Base-by-base conservation (phyloP, 495 filamentous ascomycete species). In the Thermochaetoides thermophila region DNA sequence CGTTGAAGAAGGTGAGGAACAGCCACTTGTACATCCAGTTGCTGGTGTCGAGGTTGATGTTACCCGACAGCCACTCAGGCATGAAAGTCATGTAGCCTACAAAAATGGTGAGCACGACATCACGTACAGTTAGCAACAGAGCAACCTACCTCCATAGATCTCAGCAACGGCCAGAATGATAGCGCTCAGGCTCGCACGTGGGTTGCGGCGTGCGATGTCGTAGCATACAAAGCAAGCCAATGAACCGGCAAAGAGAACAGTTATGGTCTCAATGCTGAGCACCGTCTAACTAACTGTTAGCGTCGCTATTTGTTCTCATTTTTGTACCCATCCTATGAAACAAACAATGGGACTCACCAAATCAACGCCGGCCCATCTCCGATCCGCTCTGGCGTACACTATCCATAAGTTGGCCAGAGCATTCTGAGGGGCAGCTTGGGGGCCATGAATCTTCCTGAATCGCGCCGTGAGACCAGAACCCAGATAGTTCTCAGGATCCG, bases 31-130 rank as follows among this genome's bases (percentile, higher is more conserved):
- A 93, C 67, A 95, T 85, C 40, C 71, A 79, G 44, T 91, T 85
- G 38, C 69, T 73, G 0, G 73, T 78, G 43, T 86, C 76, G 44
- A 96, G 64, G 53, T 83, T 83, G 38, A 71, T 53, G 37, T 65
- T 81, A 2, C 75, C 80, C 3, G 68, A 78, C 35, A 96, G 55
- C 86, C 85, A 96, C 60, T 96, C 87, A 10, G 87, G 87, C 43
- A 72, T 77, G 58, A 96, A 96, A 0, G 87, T 96, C 81, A 96
- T 95, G 51, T 79, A 94, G 9, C 80, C 77, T 75, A 31, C 12
- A 23, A 10, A 10, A 8, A 3, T 8, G 13, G 33, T 44, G 28
- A 44, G 41, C 4, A 15, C 19, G 12, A 7, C n/a, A 12, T 1
- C 9, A 21, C 9, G 10, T 17, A 4, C 11, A 7, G 0, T 1